Conservation (phyloP, 495 filamentous ascomycete genomes). For the Podospora pseudoanserina region DNA sequence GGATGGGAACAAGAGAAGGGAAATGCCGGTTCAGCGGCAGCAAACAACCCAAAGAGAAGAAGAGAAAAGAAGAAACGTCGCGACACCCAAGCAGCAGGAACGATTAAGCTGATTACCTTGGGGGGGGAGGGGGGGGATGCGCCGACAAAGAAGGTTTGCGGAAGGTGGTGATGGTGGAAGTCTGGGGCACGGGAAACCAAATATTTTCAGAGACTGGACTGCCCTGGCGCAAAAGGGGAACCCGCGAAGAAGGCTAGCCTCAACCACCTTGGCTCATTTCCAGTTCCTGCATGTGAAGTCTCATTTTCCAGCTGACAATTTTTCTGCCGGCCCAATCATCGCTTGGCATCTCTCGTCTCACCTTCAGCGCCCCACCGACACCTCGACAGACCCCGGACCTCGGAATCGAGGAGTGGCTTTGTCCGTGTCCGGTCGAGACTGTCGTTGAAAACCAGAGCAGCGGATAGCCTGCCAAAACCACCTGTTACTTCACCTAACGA, state of each 20-base stretch:
- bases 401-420: conserved; percentile 13
- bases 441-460: neutral
- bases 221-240: conserved; percentile 23
- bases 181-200: conserved; percentile 16
- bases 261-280: conserved; percentile 28
- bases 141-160: conserved; percentile 16
- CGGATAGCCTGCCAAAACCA: neutral
- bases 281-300: conserved; percentile 33
- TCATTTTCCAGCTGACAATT: conserved; percentile 13
- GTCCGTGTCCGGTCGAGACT: neutral
- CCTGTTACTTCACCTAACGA: neutral
- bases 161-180: conserved; percentile 6
- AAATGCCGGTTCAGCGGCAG: neutral
- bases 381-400: conserved; percentile 10
- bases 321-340: conserved; percentile 24
- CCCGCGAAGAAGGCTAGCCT: conserved; percentile 16
- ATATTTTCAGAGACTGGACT: conserved; percentile 18
- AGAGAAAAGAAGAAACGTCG: conserved; percentile 9
- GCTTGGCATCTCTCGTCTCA: conserved; percentile 5
- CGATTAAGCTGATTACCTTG: conserved; percentile 11
- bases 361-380: conserved; percentile 6
- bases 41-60: conserved; percentile 6
- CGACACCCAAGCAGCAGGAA: conserved; percentile 14
- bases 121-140: neutral
- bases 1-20: neutral